Evolutionary conservation across 768 basidiomycete genomes (phyloP), one percentile per base, ranked within the genome.

Genomic region (Cystoderma amianthinum): DNA sequence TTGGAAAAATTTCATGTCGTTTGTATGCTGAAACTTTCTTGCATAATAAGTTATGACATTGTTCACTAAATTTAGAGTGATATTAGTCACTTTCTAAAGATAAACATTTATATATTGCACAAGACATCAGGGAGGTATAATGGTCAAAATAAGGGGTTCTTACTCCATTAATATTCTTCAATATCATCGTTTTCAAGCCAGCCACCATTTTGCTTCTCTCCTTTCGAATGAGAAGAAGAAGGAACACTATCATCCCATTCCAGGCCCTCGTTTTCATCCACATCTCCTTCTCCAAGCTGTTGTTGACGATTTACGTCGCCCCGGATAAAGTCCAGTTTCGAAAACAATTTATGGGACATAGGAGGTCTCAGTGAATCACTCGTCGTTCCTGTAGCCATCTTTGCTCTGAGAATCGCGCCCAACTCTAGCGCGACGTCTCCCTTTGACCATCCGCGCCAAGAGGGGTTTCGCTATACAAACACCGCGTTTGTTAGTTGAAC

Each of bases 1-100:
- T 93, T 1, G 89, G 89, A 77, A 88, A 91, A 18, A 68, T 74
- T 56, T 93, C 90, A n/a, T n/a, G n/a, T n/a, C n/a, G n/a, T n/a
- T n/a, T n/a, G n/a, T n/a, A n/a, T n/a, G n/a, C n/a, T n/a, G n/a
- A n/a, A n/a, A n/a, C n/a, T n/a, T n/a, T n/a, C n/a, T n/a, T n/a
- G n/a, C n/a, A n/a, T n/a, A n/a, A n/a, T n/a, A n/a, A n/a, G n/a
- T n/a, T n/a, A n/a, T n/a, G n/a, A n/a, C n/a, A n/a, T n/a, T n/a
- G n/a, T n/a, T n/a, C n/a, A n/a, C n/a, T n/a, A n/a, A n/a, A n/a
- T n/a, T n/a, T n/a, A n/a, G n/a, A n/a, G n/a, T n/a, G n/a, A n/a
- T n/a, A n/a, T n/a, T n/a, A n/a, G n/a, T n/a, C n/a, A n/a, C n/a
- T n/a, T n/a, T n/a, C n/a, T n/a, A n/a, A n/a, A n/a, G n/a, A n/a